These are phyloP conservation scores for Recurvomyces mirabilis DNA, from an alignment of 495 filamentous ascomycete genomes.

Conservation along the genomic window DNA sequence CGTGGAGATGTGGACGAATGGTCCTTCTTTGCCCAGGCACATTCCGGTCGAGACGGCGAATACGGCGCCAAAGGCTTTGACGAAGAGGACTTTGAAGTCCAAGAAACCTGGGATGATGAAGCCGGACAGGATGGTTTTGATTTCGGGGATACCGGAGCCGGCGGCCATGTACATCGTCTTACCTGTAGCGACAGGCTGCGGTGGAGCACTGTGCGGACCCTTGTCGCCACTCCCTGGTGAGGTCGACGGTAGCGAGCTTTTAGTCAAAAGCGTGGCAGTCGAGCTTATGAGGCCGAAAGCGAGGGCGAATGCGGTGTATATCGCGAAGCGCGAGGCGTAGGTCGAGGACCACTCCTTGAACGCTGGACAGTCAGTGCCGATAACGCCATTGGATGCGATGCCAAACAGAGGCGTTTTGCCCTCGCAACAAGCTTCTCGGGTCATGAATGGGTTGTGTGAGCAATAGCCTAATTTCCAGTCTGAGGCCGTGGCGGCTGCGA, in stretches of 20 bases:
- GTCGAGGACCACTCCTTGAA: constrained; percentile 37
- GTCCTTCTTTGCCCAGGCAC: constrained; percentile 50
- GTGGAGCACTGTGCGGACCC: constrained; percentile 13
- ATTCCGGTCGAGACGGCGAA: constrained; percentile 48
- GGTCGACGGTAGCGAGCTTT: constrained; percentile 37
- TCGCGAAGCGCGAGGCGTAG: constrained; percentile 33
- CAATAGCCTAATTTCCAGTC: constrained; percentile 48
- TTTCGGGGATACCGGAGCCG: constrained; percentile 48
- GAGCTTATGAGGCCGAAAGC: constrained; percentile 40
- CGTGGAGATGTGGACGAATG: constrained; percentile 49
- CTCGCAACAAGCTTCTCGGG: constrained; percentile 39
- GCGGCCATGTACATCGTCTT: constrained; percentile 49
- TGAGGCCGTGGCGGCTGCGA: constrained; percentile 41
- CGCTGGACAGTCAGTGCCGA: constrained; percentile 25
- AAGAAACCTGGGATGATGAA: constrained; percentile 48
- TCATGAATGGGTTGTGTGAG: constrained; percentile 35
- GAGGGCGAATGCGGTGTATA: constrained; percentile 42
- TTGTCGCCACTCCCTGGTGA: constrained; percentile 21
- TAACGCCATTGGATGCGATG: constrained; percentile 22
- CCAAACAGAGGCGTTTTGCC: constrained; percentile 26
- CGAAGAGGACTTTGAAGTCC: constrained; percentile 41
- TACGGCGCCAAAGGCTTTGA: constrained; percentile 46
- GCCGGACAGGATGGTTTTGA: constrained; percentile 50
- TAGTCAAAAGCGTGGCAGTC: constrained; percentile 42
- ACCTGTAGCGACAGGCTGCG: constrained; percentile 22